Evolutionary conservation across 2,329 filamentous ascomycete genomes (phyloP), one percentile per base, ranked within the genome.

Genomic region (Beauveria varroae): DNA sequence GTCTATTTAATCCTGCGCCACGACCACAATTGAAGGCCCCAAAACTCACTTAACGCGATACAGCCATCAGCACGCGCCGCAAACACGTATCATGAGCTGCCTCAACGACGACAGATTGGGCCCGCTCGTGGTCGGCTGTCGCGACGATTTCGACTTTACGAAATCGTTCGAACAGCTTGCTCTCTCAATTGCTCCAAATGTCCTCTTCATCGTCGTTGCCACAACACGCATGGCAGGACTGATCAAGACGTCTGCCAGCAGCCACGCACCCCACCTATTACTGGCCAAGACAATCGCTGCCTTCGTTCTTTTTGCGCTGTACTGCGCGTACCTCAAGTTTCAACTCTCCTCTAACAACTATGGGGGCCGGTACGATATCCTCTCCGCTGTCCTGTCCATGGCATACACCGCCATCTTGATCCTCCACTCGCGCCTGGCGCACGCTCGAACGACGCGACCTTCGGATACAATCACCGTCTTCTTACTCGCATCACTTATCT

Each of bases 61-160:
- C 30, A 51, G 9, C 20, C 16, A 18, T 56, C 28, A 28, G 5
- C 26, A 3, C 49, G 12, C 16, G 26, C 26, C 49, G 44, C 20
- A 47, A 24, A 47, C 44, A 24, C 44, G 20, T 12, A 50, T 46
- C 34, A 58, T 57, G 54, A 34, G 8, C 7, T 51, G 56, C 18
- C 56, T 58, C 20, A 61, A 61, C 51, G 58, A 61, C 30, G 28
- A 49, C 6, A 24, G 2, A 4, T 16, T 55, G 14, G 50, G 58
- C 9, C 51, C 50, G 2, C 18, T 60, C 24, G 58, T 60, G 30
- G 37, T 18, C 24, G 58, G 58, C 18, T 60, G 58, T 18, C 50
- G 58, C 28, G 43, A 60, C 20, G 30, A 60, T 28, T 55, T 60
- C 22, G 58, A 60, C 30, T 55, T 60, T 22, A 60, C 58, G 22